A percentile compares a stretch with the other conserved stretches of the same genome.
These are phyloP conservation scores for Grosmannia clavigera DNA, from an alignment of 2,329 filamentous ascomycete genomes.

Conservation along the genomic window DNA sequence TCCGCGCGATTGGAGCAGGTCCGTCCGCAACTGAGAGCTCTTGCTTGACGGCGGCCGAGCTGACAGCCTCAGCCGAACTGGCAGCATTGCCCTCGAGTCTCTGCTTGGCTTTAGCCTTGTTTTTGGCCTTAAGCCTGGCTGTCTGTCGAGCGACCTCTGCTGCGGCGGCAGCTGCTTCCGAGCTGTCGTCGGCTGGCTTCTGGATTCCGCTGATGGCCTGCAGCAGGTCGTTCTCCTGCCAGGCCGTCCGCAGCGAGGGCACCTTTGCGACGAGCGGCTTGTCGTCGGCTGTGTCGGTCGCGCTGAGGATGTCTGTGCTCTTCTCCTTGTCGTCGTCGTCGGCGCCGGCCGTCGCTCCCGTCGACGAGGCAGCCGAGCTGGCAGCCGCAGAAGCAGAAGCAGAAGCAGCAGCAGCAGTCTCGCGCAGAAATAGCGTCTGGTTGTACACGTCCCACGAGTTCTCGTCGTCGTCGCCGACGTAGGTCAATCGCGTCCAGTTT, in stretches of 20 bases:
- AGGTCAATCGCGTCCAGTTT: conserved; percentile 66
- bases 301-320: conserved; percentile 14
- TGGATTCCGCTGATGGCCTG: conserved; percentile 32
- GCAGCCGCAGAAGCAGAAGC: conserved; percentile 6
- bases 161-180: background rate
- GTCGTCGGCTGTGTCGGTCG: conserved; percentile 2
- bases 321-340: conserved; percentile 15
- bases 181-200: background rate
- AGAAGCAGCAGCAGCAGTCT: conserved; percentile 12
- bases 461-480: conserved; percentile 68
- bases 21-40: background rate
- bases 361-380: conserved; percentile 7
- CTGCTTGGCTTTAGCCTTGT: background rate
- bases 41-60: background rate
- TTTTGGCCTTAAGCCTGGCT: background rate
- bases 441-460: conserved; percentile 67
- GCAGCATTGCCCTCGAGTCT: background rate
- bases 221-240: conserved; percentile 31
- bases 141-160: background rate
- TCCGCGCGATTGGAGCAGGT: background rate
- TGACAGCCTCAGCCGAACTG: too few species aligned
- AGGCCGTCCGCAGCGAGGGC: conserved; percentile 25
- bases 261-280: conserved; percentile 24
- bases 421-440: conserved; percentile 51
- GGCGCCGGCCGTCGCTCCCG: conserved; percentile 5